A percentile compares a stretch with the other conserved stretches of the same genome.
Conservation (phyloP, 768 basidiomycete genomes). For the Leccinum boreale region DNA sequence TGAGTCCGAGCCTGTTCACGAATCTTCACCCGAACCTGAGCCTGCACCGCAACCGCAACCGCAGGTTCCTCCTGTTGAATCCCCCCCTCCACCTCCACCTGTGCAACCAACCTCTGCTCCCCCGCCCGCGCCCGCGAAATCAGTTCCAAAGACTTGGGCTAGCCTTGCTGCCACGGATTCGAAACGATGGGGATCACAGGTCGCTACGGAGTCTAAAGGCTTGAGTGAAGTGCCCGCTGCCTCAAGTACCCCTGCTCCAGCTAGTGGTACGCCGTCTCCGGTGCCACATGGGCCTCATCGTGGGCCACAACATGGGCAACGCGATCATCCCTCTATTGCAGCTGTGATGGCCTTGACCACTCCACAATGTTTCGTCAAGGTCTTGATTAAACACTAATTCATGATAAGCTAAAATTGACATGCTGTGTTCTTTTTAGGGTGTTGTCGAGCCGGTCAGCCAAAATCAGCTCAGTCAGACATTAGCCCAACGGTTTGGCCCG, state of each 20-base stretch:
- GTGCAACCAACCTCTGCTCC: slow-evolving; percentile 28
- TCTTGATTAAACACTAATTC: slow-evolving; percentile 28
- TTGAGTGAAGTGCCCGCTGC: slow-evolving; percentile 59
- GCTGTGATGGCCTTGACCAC: slow-evolving; percentile 66
- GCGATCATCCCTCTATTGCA: slow-evolving; percentile 42
- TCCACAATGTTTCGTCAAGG: slow-evolving; percentile 91
- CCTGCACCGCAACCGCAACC: slow-evolving; percentile 23
- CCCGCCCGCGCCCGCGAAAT: slow-evolving; percentile 35
- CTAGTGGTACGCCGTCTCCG: slow-evolving; percentile 36
- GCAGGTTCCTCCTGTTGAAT: slow-evolving; percentile 9
- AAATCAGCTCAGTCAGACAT: slow-evolving; percentile 43
- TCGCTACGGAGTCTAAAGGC: slow-evolving; percentile 75
- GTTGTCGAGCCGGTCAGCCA: slow-evolving; percentile 66
- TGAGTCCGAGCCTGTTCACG: slow-evolving; percentile 26
- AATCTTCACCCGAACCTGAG: slow-evolving; percentile 25
- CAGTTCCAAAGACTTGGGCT: slow-evolving; percentile 83
- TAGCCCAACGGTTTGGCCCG: slow-evolving; percentile 68
- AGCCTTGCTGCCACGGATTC: slow-evolving; percentile 81
- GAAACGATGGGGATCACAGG: slow-evolving; percentile 82
- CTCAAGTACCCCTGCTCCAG: slow-evolving; percentile 39
- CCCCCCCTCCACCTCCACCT: slow-evolving; percentile 32
- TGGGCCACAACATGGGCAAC: slow-evolving; percentile 35
- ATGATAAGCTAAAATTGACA: not conserved
- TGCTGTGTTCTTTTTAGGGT: slow-evolving; percentile 42
- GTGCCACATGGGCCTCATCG: slow-evolving; percentile 32